phyloP scores from a whole-genome alignment of 129 eudicot species.

The Flaveria trinervia region DNA sequence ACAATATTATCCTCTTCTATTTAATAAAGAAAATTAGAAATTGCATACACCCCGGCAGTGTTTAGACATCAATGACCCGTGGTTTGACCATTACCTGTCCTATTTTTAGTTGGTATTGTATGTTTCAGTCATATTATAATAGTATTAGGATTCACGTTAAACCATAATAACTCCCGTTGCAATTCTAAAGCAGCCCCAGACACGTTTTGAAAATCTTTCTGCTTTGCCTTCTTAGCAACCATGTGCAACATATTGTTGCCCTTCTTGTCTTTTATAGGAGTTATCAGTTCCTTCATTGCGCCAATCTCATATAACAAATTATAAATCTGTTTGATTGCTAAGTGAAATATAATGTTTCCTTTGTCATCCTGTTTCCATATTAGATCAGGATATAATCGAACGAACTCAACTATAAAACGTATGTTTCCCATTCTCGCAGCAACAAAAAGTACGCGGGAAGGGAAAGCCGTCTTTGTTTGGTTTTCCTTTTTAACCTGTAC shows the following conservation, averaged over 20 bases:
- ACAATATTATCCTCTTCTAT: too few species aligned
- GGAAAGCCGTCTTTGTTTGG: neutral
- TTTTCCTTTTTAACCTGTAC: too few species aligned
- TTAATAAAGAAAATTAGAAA: too few species aligned
- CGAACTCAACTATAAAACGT: neutral
- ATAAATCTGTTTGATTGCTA: neutral
- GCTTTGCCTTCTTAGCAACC: neutral
- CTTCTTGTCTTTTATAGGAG: neutral
- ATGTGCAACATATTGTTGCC: constrained; percentile 15
- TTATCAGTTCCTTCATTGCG: neutral
- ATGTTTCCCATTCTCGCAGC: constrained; percentile 5
- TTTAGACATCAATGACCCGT: too few species aligned
- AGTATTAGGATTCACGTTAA: neutral
- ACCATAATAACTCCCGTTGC: constrained; percentile 12
- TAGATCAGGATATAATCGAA: constrained; percentile 11
- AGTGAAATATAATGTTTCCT: neutral
- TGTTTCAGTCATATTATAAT: too few species aligned
- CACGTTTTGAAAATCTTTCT: neutral
- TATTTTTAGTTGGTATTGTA: too few species aligned
- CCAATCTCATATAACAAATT: constrained; percentile 17
- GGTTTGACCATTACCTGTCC: too few species aligned
- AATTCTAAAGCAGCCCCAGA: neutral
- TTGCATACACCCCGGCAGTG: too few species aligned
- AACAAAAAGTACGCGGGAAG: neutral
- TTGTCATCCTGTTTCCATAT: neutral